Evolutionary conservation across 176 grass and related monocot genomes (phyloP).

Genomic region (Musa troglodytarum): DNA sequence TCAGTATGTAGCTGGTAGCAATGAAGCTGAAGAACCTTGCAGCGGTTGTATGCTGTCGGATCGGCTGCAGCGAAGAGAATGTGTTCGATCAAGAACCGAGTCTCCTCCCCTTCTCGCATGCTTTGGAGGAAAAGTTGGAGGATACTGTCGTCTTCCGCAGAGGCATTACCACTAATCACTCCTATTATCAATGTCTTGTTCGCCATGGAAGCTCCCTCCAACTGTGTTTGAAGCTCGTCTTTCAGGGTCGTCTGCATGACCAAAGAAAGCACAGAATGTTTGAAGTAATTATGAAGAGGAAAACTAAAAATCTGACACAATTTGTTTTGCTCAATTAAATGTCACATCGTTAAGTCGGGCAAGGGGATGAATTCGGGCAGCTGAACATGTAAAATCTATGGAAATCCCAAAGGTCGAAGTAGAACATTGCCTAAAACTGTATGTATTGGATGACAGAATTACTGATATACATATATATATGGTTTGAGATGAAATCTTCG

Average conservation of each 20-base stretch:
- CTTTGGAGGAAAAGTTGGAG: constrained; percentile 57
- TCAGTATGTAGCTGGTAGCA: constrained; percentile 11
- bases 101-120: constrained; percentile 45
- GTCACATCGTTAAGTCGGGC: too few species aligned
- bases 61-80: constrained; percentile 48
- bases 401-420: too few species aligned
- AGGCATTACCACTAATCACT: neutral
- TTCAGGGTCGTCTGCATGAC: neutral
- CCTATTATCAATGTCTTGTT: neutral
- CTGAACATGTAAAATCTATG: too few species aligned
- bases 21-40: constrained; percentile 37
- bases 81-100: constrained; percentile 36
- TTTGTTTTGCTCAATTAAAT: too few species aligned
- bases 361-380: too few species aligned
- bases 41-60: constrained; percentile 26
- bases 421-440: too few species aligned
- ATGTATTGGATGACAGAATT: too few species aligned
- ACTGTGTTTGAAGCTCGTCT: neutral
- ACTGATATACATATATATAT: too few species aligned
- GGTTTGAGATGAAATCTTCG: too few species aligned
- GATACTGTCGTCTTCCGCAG: constrained; percentile 38
- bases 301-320: too few species aligned
- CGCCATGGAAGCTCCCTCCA: neutral
- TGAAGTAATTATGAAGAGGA: too few species aligned
- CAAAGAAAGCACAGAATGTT: too few species aligned